Percentiles rank a stretch among this genome's conserved stretches.
Conservation (phyloP, 2,329 filamentous ascomycete species). For the Diaporthe velutina region DNA sequence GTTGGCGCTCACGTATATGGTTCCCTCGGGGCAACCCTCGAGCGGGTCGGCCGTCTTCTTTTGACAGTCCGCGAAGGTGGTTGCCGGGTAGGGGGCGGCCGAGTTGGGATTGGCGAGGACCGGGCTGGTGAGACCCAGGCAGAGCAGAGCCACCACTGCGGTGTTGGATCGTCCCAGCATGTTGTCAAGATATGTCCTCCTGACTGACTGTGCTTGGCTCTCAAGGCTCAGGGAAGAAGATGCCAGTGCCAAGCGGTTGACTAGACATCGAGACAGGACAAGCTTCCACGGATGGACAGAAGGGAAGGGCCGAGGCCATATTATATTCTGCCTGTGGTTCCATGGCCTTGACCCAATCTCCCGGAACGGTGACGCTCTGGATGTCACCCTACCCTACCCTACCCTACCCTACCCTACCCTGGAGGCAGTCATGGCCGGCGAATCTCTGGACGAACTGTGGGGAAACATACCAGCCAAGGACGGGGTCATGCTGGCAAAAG, state of each 20-base stretch:
- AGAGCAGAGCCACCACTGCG: constrained; percentile 37
- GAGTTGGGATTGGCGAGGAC: constrained; percentile 39
- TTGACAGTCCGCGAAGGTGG: constrained; percentile 49
- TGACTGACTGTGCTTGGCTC: not conserved
- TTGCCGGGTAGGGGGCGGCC: constrained; percentile 42
- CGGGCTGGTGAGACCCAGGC: constrained; percentile 20
- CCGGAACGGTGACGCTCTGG: constrained; percentile 6
- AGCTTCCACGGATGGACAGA: not conserved
- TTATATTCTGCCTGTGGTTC: not conserved
- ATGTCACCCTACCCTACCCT: constrained; percentile 29
- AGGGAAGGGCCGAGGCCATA: constrained; percentile 7
- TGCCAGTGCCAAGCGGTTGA: constrained; percentile 13
- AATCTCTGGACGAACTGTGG: constrained; percentile 27
- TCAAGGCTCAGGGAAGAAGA: not conserved
- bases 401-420: no score
- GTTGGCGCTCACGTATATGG: constrained; percentile 56
- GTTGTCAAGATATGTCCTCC: not conserved
- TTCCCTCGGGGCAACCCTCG: constrained; percentile 54
- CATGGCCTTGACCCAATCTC: not conserved
- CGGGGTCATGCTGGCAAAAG: not conserved
- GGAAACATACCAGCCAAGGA: not conserved
- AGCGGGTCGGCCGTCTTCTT: constrained; percentile 50
- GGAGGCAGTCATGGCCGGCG: constrained; percentile 13
- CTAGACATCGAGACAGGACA: constrained; percentile 13
- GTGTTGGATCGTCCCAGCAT: constrained; percentile 32